Conservation (phyloP, 345 rosid species). For the Rubroshorea leprosula region DNA sequence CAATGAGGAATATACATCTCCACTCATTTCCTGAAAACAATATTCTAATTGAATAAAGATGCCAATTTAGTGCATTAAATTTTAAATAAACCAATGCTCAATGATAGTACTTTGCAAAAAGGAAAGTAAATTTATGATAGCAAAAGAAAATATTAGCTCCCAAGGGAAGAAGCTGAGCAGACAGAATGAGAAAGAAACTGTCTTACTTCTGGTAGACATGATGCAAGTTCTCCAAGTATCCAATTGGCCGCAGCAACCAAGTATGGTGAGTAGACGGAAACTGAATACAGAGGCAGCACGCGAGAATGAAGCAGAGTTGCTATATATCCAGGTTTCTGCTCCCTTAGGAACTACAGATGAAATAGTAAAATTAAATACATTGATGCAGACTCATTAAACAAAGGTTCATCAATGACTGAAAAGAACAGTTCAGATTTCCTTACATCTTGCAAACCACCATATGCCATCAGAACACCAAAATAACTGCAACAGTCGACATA, state of each 20-base stretch:
- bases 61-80: not conserved
- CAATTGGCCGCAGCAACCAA: conserved; percentile 81
- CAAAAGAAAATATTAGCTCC: conserved; percentile 10
- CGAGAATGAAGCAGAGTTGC: conserved; percentile 45
- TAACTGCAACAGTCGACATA: conserved; percentile 45
- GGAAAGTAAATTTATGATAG: not conserved
- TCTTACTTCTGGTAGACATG: conserved; percentile 72
- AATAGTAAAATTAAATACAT: conserved; percentile 9
- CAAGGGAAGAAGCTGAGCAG: conserved; percentile 6
- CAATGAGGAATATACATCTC: conserved; percentile 61
- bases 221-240: conserved; percentile 77
- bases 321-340: conserved; percentile 52
- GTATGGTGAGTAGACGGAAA: conserved; percentile 49
- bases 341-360: conserved; percentile 61
- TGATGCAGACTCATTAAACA: conserved; percentile 6
- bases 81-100: not conserved
- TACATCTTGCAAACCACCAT: conserved; percentile 87
- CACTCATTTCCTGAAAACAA: conserved; percentile 57
- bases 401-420: conserved; percentile 6
- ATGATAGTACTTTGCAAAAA: not conserved
- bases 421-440: conserved; percentile 26
- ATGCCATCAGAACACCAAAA: conserved; percentile 84
- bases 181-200: conserved; percentile 8
- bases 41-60: not conserved
- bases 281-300: conserved; percentile 54